Conservation (phyloP, 2,329 filamentous ascomycete species). For the Talaromyces sp. region DNA sequence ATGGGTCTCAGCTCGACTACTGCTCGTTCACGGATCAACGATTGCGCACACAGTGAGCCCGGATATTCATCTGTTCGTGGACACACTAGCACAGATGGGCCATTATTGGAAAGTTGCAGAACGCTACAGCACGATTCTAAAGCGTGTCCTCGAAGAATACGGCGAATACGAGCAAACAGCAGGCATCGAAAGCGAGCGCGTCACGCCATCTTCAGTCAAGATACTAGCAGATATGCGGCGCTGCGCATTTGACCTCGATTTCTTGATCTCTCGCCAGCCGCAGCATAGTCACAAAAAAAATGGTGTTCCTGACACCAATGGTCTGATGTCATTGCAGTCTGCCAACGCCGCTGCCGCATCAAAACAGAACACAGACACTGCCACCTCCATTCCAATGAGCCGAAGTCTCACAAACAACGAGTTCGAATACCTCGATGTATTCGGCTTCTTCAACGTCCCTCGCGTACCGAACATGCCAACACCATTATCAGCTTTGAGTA, state of each 20-base stretch:
- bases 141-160: conserved; percentile 82
- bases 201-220: conserved; percentile 76
- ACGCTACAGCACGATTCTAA: conserved; percentile 73
- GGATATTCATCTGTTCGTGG: conserved; percentile 76
- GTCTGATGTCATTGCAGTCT: conserved; percentile 22
- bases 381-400: not conserved
- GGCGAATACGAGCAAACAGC: conserved; percentile 65
- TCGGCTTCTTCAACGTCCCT: conserved; percentile 92
- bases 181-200: conserved; percentile 61
- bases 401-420: conserved; percentile 53
- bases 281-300: conserved; percentile 23
- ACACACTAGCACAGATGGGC: conserved; percentile 75
- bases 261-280: conserved; percentile 80
- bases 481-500: conserved; percentile 13
- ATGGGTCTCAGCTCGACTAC: conserved; percentile 82
- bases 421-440: conserved; percentile 85
- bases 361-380: not conserved
- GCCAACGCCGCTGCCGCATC: conserved; percentile 20
- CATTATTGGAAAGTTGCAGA: conserved; percentile 80
- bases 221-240: conserved; percentile 89
- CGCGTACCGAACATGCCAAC: conserved; percentile 53
- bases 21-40: conserved; percentile 86
- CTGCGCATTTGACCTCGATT: conserved; percentile 85
- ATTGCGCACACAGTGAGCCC: conserved; percentile 79
- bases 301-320: not conserved